Evolutionary conservation across 352 stramenopile genomes (phyloP).

Genomic region (Globisporangium iwayamae): DNA sequence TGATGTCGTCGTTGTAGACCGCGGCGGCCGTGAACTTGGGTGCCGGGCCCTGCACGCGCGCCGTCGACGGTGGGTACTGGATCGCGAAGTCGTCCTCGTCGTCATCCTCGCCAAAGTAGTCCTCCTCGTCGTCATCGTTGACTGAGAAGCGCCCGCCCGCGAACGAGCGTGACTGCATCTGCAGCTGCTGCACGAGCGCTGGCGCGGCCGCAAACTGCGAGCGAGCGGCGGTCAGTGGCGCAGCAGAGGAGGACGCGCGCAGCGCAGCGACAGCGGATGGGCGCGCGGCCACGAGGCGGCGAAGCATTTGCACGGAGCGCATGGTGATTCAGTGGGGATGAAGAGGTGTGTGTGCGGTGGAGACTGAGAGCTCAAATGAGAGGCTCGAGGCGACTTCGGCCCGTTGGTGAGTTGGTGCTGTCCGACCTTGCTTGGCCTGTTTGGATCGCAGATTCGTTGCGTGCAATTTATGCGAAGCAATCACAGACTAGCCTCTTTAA

Average conservation of each 20-base stretch:
- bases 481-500: background rate
- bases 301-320: conserved; percentile 20
- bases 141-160: conserved; percentile 25
- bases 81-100: conserved; percentile 74
- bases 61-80: conserved; percentile 65
- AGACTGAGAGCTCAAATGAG: conserved; percentile 10
- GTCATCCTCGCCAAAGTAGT: conserved; percentile 64
- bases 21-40: conserved; percentile 73
- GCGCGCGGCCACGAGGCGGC: conserved; percentile 14
- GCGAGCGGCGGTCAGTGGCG: conserved; percentile 5
- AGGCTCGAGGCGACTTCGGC: conserved; percentile 2
- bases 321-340: background rate
- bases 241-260: background rate
- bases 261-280: conserved; percentile 7
- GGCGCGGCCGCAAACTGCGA: background rate
- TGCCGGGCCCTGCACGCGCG: conserved; percentile 58
- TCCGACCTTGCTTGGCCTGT: conserved; percentile 5
- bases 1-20: conserved; percentile 83
- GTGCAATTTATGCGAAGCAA: background rate
- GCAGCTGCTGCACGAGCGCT: conserved; percentile 8
- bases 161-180: conserved; percentile 34
- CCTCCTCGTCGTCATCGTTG: conserved; percentile 40
- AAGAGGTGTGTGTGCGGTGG: background rate
- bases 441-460: background rate
- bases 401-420: background rate